Conservation (phyloP, 192 early-diverging fungal genomes). For the Coemansia sp. region DNA sequence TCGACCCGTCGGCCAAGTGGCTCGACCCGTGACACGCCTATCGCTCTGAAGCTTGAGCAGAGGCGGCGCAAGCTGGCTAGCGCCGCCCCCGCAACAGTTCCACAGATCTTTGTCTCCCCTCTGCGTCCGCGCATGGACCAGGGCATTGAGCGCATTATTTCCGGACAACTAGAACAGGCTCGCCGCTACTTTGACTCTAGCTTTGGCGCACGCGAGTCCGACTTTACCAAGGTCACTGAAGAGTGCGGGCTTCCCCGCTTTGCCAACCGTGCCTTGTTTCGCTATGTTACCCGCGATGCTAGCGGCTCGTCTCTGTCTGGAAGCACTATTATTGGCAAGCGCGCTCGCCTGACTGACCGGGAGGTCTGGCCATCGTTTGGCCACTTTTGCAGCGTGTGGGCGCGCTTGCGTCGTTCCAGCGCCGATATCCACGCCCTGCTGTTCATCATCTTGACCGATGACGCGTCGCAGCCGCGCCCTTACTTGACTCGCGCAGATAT, state of each 20-base stretch:
- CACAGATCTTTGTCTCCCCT: conserved; percentile 41
- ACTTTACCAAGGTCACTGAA: conserved; percentile 55
- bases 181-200: conserved; percentile 43
- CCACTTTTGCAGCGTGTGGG: conserved; percentile 45
- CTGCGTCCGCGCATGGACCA: conserved; percentile 24
- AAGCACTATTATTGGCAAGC: conserved; percentile 35
- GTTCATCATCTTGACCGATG: conserved; percentile 58
- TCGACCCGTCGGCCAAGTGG: conserved; percentile 8
- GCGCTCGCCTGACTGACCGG: conserved; percentile 36
- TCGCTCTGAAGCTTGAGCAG: conserved; percentile 11
- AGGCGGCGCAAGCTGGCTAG: conserved; percentile 15
- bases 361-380: conserved; percentile 23
- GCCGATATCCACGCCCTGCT: conserved; percentile 53
- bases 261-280: conserved; percentile 66
- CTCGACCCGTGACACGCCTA: not conserved
- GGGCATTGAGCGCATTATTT: conserved; percentile 15
- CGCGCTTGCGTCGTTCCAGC: conserved; percentile 40
- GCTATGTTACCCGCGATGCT: conserved; percentile 25
- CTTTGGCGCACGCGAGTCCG: conserved; percentile 51
- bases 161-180: conserved; percentile 33
- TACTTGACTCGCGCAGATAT: conserved; percentile 66
- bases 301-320: conserved; percentile 9
- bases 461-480: conserved; percentile 35
- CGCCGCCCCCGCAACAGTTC: conserved; percentile 13
- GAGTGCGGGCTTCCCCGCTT: conserved; percentile 65